Conservation (phyloP, 352 stramenopile species). For the Pythium folliculosum region DNA sequence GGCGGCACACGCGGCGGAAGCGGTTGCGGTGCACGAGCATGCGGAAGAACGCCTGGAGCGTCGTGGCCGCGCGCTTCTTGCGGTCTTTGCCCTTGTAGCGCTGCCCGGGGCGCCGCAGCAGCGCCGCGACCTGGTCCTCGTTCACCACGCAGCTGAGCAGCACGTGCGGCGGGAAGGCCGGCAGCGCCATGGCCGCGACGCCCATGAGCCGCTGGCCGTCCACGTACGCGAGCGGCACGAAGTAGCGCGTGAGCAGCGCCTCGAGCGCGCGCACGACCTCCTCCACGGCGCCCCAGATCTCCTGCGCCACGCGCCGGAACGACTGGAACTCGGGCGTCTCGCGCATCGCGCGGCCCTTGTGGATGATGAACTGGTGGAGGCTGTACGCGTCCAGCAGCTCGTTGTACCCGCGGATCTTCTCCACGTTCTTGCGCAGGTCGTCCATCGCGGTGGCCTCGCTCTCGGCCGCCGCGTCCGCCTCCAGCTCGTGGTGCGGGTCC, state of each 20-base stretch:
- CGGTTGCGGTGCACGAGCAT: conserved; percentile 55
- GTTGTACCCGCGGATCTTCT: conserved; percentile 83
- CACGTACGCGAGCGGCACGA: conserved; percentile 84
- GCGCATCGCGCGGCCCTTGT: conserved; percentile 76
- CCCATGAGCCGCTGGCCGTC: conserved; percentile 79
- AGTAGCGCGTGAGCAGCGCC: conserved; percentile 74
- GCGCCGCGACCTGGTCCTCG: conserved; percentile 76
- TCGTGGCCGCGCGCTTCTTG: conserved; percentile 59
- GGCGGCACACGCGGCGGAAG: conserved; percentile 47
- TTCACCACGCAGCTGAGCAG: conserved; percentile 86
- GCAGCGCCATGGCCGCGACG: conserved; percentile 65
- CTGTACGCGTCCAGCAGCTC: conserved; percentile 79
- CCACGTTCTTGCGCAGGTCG: conserved; percentile 68
- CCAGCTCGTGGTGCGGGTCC: not conserved
- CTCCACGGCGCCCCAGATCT: conserved; percentile 83
- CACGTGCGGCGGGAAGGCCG: conserved; percentile 51
- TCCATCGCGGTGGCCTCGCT: conserved; percentile 49
- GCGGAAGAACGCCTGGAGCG: conserved; percentile 70
- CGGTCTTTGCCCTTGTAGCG: conserved; percentile 78
- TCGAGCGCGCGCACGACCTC: conserved; percentile 75
- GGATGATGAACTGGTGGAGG: conserved; percentile 90
- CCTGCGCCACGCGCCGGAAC: conserved; percentile 75
- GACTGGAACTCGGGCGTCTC: conserved; percentile 88
- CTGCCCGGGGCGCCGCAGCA: conserved; percentile 68
- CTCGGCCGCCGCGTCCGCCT: conserved; percentile 2